Conservation (phyloP, 2,329 filamentous ascomycete genomes). For the Fonsecaea nubica region DNA sequence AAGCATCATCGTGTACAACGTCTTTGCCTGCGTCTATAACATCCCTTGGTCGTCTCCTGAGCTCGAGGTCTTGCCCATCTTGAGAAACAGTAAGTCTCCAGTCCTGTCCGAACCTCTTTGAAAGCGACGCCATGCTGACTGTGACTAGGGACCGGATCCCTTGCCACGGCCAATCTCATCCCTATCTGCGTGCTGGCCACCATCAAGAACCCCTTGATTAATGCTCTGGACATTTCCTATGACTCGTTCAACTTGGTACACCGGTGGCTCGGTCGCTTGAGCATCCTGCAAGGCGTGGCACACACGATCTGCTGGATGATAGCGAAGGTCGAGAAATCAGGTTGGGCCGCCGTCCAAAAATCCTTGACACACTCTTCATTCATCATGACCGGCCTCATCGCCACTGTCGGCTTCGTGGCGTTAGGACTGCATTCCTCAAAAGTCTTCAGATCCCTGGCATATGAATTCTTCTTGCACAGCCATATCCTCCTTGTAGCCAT, state of each 20-base stretch:
- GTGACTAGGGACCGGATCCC: slow-evolving; percentile 42
- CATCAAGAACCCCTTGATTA: slow-evolving; percentile 52
- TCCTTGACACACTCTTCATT: slow-evolving; percentile 43
- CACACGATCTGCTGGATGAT: slow-evolving; percentile 77
- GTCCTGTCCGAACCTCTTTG: not conserved
- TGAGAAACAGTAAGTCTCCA: slow-evolving; percentile 48
- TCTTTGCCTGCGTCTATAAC: slow-evolving; percentile 58
- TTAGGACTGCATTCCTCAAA: slow-evolving; percentile 75
- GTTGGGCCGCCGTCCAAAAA: slow-evolving; percentile 46
- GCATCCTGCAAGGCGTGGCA: slow-evolving; percentile 70
- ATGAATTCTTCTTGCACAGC: slow-evolving; percentile 89
- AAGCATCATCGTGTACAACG: slow-evolving; percentile 52
- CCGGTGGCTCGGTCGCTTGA: slow-evolving; percentile 77
- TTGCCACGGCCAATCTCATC: slow-evolving; percentile 53
- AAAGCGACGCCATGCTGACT: not conserved
- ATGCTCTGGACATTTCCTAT: slow-evolving; percentile 50
- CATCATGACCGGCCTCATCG: slow-evolving; percentile 51
- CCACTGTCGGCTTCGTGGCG: slow-evolving; percentile 64
- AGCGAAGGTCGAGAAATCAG: slow-evolving; percentile 63
- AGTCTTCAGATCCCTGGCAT: slow-evolving; percentile 88
- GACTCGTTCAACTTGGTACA: slow-evolving; percentile 67
- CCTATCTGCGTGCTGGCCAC: slow-evolving; percentile 51
- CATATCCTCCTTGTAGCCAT: slow-evolving; percentile 79
- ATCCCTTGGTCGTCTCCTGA: slow-evolving; percentile 48
- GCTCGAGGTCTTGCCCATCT: slow-evolving; percentile 45